Conservation (phyloP, 495 filamentous ascomycete genomes). For the Chaetomium cochliodes region DNA sequence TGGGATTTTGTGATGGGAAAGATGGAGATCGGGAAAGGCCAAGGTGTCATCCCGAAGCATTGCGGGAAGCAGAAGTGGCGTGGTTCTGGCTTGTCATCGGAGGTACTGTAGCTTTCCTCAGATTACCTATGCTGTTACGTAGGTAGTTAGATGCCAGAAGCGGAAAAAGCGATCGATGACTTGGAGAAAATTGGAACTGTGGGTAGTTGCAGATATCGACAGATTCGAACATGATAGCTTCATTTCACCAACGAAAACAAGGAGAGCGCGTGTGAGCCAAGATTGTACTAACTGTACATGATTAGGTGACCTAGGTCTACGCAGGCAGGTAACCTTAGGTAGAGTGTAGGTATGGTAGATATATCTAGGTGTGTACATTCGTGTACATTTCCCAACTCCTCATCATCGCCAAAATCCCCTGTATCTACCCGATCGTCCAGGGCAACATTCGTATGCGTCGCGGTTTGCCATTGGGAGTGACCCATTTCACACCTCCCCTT, state of each 20-base stretch:
- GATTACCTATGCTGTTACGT: too few relatives aligned
- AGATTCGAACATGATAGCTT: background rate
- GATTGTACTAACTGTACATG: conserved; percentile 7
- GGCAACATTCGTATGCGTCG: conserved; percentile 26
- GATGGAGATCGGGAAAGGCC: background rate
- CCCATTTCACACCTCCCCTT: background rate
- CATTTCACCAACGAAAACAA: background rate
- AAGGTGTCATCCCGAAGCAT: background rate
- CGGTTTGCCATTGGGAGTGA: conserved; percentile 18
- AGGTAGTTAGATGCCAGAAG: too few relatives aligned
- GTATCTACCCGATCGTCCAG: conserved; percentile 21
- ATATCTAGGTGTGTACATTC: conserved; percentile 2
- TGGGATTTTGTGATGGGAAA: background rate
- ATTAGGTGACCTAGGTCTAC: conserved; percentile 5
- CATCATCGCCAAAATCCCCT: background rate
- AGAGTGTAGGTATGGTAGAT: background rate
- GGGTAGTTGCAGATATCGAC: too few relatives aligned
- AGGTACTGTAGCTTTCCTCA: too few relatives aligned
- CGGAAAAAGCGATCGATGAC: too few relatives aligned
- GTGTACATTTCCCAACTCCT: conserved; percentile 12
- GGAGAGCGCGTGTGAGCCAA: background rate
- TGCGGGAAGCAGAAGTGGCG: background rate
- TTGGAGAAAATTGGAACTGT: too few relatives aligned
- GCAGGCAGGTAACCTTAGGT: background rate
- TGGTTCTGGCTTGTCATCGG: too few relatives aligned